phyloP scores from a whole-genome alignment of 1,139 yeast species.

The Wickerhamomyces sp. region DNA sequence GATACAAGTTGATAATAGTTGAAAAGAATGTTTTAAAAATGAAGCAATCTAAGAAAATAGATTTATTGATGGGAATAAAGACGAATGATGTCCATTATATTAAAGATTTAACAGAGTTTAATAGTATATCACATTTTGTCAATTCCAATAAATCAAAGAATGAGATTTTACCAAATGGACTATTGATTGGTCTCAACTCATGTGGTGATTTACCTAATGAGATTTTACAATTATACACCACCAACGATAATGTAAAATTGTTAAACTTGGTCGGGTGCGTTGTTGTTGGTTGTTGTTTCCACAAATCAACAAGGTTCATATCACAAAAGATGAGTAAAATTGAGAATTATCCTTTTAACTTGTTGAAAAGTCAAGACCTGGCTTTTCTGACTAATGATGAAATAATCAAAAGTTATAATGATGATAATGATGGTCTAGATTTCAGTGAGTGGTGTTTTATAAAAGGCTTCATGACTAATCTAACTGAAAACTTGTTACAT shows the following conservation, averaged over 20 bases:
- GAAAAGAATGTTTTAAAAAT: not conserved
- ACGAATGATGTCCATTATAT: not conserved
- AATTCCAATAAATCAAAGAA: not conserved
- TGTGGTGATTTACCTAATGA: not conserved
- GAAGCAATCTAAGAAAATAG: not conserved
- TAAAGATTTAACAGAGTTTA: not conserved
- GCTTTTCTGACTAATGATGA: not conserved
- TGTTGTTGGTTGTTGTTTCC: constrained; percentile 1
- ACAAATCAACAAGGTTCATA: not conserved
- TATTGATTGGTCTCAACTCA: not conserved
- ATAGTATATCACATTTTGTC: not conserved
- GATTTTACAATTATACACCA: no score
- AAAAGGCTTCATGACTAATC: not conserved
- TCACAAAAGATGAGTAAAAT: not conserved
- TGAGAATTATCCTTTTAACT: not conserved
- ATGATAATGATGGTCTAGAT: not conserved
- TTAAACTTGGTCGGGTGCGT: not conserved
- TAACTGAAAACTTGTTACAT: not conserved
- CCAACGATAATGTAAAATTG: not conserved
- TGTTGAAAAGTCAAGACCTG: not conserved
- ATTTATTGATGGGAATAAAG: not conserved
- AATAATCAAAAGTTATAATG: not conserved
- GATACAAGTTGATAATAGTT: not conserved
- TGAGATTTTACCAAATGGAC: not conserved
- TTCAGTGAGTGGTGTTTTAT: not conserved